Evolutionary conservation across 495 filamentous ascomycete genomes (phyloP), one percentile per base, ranked within the genome.

Genomic region (Neurospora sublineolata): DNA sequence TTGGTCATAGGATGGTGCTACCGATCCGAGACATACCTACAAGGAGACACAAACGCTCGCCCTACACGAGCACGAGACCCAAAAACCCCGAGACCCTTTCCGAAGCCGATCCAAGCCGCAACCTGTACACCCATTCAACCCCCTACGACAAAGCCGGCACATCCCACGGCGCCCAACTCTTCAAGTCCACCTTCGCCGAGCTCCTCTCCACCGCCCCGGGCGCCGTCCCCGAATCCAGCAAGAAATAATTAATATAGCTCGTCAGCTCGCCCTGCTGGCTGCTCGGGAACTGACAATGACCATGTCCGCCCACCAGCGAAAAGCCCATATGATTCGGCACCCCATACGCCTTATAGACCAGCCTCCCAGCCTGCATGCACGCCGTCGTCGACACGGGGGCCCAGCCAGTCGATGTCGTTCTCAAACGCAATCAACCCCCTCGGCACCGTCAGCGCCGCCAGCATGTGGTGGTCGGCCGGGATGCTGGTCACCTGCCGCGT

Each of bases 341-440:
- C 46, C 86, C 86, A 37, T 84, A 76, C 18, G 83, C 82, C 78
- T 86, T 81, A 79, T 87, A 89, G 72, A 85, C 81, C 67, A 80
- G 71, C 60, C 83, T 81, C 4, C 79, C 87, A 27, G 84, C 84
- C 78, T 82, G 83, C 87, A 87, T 86, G 82, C 86, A 87, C 38
- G 78, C 86, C 10, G 83, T 86, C 42, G 83, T 84, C 72, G 78
- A 78, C 58, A 82, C 81, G 71, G 85, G 85, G 84, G 67, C 85
- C 85, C 20, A 87, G 80, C 85, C 85, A 87, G 77, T 86, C 83
- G 74, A 86, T 86, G 72, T 86, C 81, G 76, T 87, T 87, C 78
- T 87, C 85, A 67, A 85, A 82, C 23, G 81, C 79, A 58, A 82
- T 75, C 23, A 87, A 76, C 8, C 84, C 85, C 36, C 84, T 80